A percentile compares a stretch with the other conserved stretches of the same genome.
Evolutionary conservation across 345 rosid genomes (phyloP).

Genomic region (Camelina sativa): DNA sequence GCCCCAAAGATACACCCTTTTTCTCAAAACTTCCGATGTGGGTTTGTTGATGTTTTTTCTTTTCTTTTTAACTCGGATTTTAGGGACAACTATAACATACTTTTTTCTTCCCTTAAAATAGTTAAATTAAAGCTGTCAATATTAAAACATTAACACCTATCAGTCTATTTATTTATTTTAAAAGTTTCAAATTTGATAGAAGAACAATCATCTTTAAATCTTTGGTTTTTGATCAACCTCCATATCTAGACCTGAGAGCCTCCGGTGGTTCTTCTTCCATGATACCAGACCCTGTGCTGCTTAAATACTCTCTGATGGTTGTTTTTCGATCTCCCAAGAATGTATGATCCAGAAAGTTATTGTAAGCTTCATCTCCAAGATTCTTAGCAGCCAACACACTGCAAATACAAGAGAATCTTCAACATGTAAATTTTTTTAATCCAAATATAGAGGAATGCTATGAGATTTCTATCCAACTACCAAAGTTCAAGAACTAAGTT

Average conservation of each 20-base stretch:
- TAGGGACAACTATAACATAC: background rate
- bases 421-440: background rate
- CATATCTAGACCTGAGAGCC: conserved; percentile 73
- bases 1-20: background rate
- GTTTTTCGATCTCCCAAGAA: conserved; percentile 75
- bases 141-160: background rate
- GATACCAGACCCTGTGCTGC: conserved; percentile 75
- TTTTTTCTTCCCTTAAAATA: background rate
- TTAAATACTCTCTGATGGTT: conserved; percentile 66
- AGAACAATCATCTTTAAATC: background rate
- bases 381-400: conserved; percentile 95
- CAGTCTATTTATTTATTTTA: background rate
- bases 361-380: conserved; percentile 62
- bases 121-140: background rate
- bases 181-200: too few relatives aligned
- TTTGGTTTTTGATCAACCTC: conserved; percentile 55
- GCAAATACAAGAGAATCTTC: conserved; percentile 28
- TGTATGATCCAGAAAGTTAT: conserved; percentile 84
- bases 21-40: conserved; percentile 33
- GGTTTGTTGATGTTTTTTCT: background rate
- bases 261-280: conserved; percentile 94
- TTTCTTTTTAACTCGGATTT: background rate
- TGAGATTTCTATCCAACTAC: background rate
- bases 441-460: background rate
- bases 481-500: background rate